Evolutionary conservation across 805 yeast genomes (phyloP).

Genomic region (Scheffersomyces coipomensis): DNA sequence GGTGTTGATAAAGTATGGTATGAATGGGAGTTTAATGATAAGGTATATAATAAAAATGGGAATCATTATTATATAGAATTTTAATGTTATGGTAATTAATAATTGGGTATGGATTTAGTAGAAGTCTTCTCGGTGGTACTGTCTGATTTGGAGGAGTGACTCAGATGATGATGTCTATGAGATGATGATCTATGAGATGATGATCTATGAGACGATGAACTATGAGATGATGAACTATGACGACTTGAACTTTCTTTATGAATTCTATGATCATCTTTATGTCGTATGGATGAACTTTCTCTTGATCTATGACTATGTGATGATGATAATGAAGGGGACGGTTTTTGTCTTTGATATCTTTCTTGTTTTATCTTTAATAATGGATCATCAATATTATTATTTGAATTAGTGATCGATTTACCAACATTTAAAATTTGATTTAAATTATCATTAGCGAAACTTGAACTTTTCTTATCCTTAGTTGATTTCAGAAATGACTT

Average conservation of each 20-base stretch:
- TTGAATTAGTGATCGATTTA: constrained; percentile 1
- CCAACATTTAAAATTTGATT: constrained; percentile 23
- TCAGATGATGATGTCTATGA: not conserved
- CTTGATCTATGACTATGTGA: constrained; percentile 6
- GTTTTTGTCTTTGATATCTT: constrained; percentile 2
- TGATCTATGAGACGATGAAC: not conserved
- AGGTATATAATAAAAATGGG: constrained; percentile 18
- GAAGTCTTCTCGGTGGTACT: constrained; percentile 3
- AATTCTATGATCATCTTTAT: constrained; percentile 1
- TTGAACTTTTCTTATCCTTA: constrained; percentile 2
- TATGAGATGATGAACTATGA: not conserved
- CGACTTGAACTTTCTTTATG: constrained; percentile 3
- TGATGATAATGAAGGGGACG: too few species aligned
- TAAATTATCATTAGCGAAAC: constrained; percentile 13
- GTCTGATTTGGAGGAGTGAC: not conserved
- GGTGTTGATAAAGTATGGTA: constrained; percentile 17
- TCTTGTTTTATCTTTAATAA: constrained; percentile 36
- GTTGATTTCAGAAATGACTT: constrained; percentile 38
- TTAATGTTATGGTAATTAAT: not conserved
- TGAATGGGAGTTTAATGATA: constrained; percentile 20
- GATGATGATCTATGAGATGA: not conserved
- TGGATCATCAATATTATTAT: constrained; percentile 44
- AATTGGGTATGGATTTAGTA: constrained; percentile 6
- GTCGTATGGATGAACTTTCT: constrained; percentile 1
- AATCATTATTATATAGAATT: constrained; percentile 8